These are phyloP conservation scores for Sporothrix phasma DNA, from an alignment of 2,329 filamentous ascomycete species.

Conservation along the genomic window DNA sequence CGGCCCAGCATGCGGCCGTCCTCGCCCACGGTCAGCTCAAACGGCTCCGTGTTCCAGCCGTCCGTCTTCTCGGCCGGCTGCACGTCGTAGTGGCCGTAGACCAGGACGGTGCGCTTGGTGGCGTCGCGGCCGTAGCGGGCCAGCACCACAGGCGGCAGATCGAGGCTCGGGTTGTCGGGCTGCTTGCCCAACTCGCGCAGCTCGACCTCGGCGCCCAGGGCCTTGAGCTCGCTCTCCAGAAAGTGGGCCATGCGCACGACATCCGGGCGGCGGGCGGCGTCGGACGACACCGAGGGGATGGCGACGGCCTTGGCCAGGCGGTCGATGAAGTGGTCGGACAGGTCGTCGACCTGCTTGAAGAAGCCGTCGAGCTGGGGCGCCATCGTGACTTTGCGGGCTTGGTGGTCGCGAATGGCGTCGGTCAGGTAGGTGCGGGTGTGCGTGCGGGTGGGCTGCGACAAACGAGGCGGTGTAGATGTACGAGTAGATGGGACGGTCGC, in stretches of 20 bases:
- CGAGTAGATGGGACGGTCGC: too few relatives aligned
- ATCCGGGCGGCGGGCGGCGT: constrained; percentile 78
- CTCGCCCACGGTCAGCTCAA: constrained; percentile 75
- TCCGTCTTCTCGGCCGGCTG: constrained; percentile 90
- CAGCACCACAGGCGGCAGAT: constrained; percentile 86
- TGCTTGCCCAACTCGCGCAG: constrained; percentile 83
- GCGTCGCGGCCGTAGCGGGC: constrained; percentile 87
- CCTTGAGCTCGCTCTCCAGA: constrained; percentile 71
- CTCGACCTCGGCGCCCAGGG: constrained; percentile 78
- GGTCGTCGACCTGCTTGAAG: constrained; percentile 82
- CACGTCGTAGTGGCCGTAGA: constrained; percentile 98
- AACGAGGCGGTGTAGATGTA: neutral
- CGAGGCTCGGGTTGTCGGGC: constrained; percentile 78
- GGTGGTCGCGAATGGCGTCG: constrained; percentile 44
- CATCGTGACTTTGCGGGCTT: constrained; percentile 57
- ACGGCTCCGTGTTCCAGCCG: constrained; percentile 93
- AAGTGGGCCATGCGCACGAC: constrained; percentile 95
- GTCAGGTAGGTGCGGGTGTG: constrained; percentile 40
- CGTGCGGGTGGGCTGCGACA: neutral
- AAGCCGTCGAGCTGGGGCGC: constrained; percentile 82
- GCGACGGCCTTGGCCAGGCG: constrained; percentile 85
- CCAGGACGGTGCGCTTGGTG: constrained; percentile 87
- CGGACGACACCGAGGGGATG: constrained; percentile 90
- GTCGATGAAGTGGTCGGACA: constrained; percentile 76
- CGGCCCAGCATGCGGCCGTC: constrained; percentile 94